Conservation (phyloP, 495 filamentous ascomycete genomes). For the Neurospora sp. region DNA sequence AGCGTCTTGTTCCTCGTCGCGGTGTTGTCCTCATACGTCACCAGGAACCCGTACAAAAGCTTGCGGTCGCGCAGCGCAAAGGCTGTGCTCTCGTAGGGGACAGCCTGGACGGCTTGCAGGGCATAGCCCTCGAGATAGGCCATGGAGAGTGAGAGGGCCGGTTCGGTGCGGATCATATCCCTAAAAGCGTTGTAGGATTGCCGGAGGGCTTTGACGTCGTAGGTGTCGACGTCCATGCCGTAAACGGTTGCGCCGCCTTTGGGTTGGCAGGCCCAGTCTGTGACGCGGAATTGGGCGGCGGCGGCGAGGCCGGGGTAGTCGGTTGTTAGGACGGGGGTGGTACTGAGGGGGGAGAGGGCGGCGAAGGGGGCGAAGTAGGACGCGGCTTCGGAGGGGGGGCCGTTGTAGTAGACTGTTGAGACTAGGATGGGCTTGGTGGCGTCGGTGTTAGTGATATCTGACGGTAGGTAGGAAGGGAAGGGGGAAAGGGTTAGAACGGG, state of each 20-base stretch:
- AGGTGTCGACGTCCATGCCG: constrained; percentile 34
- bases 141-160: constrained; percentile 25
- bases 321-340: constrained; percentile 12
- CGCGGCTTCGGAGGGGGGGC: constrained; percentile 23
- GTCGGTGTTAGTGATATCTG: neutral
- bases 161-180: constrained; percentile 5
- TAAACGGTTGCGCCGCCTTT: constrained; percentile 29
- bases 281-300: constrained; percentile 26
- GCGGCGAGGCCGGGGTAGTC: constrained; percentile 33
- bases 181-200: constrained; percentile 33
- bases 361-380: constrained; percentile 33
- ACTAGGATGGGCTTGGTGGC: constrained; percentile 38
- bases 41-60: constrained; percentile 30
- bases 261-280: constrained; percentile 31
- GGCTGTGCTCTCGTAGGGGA: constrained; percentile 29
- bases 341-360: constrained; percentile 26
- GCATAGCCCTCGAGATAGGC: constrained; percentile 47
- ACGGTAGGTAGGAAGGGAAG: neutral
- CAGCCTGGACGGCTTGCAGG: constrained; percentile 29
- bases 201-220: constrained; percentile 33
- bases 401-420: constrained; percentile 39
- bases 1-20: neutral
- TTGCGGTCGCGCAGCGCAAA: constrained; percentile 33
- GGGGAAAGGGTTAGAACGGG: neutral
- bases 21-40: constrained; percentile 10